A percentile compares a stretch with the other conserved stretches of the same genome.
These are phyloP conservation scores for Thermochaetoides dissita DNA, from an alignment of 2,329 filamentous ascomycete species.

Conservation along the genomic window DNA sequence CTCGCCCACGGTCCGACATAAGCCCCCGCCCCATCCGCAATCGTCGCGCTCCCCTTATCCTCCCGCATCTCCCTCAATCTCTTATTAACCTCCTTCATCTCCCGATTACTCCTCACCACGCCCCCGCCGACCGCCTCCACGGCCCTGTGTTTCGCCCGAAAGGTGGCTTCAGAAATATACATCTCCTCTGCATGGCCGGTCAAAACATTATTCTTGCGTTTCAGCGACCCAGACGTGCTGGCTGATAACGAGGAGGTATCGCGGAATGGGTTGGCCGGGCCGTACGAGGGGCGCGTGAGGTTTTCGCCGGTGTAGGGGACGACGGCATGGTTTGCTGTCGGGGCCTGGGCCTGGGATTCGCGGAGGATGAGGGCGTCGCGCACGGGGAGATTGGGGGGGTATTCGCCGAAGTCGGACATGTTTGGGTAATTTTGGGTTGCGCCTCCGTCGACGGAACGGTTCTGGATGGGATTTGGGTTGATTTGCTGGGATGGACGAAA, in stretches of 20 bases:
- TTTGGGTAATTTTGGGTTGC: not conserved
- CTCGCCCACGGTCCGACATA: slow-evolving; percentile 94
- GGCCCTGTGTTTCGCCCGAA: slow-evolving; percentile 74
- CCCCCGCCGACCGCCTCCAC: slow-evolving; percentile 54
- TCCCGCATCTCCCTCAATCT: slow-evolving; percentile 62
- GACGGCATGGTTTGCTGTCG: slow-evolving; percentile 37
- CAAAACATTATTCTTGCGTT: slow-evolving; percentile 70
- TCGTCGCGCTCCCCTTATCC: slow-evolving; percentile 66
- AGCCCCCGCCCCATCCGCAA: slow-evolving; percentile 74
- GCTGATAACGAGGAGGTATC: slow-evolving; percentile 30
- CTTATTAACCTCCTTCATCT: slow-evolving; percentile 58
- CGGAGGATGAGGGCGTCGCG: slow-evolving; percentile 49
- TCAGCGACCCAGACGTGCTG: slow-evolving; percentile 28
- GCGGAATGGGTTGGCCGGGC: slow-evolving; percentile 64
- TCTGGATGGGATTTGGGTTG: too few species aligned
- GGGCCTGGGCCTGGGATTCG: slow-evolving; percentile 31
- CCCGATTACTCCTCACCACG: slow-evolving; percentile 24
- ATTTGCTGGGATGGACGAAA: too few species aligned
- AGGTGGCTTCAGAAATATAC: slow-evolving; percentile 78
- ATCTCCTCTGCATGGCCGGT: slow-evolving; percentile 84
- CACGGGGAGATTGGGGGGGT: slow-evolving; percentile 52
- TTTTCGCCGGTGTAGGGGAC: slow-evolving; percentile 59
- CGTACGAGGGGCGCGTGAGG: slow-evolving; percentile 49
- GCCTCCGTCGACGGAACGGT: too few species aligned
- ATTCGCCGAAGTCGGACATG: slow-evolving; percentile 50